These are phyloP conservation scores for Cytospora chrysosperma DNA, from an alignment of 2,329 filamentous ascomycete species.

Conservation along the genomic window DNA sequence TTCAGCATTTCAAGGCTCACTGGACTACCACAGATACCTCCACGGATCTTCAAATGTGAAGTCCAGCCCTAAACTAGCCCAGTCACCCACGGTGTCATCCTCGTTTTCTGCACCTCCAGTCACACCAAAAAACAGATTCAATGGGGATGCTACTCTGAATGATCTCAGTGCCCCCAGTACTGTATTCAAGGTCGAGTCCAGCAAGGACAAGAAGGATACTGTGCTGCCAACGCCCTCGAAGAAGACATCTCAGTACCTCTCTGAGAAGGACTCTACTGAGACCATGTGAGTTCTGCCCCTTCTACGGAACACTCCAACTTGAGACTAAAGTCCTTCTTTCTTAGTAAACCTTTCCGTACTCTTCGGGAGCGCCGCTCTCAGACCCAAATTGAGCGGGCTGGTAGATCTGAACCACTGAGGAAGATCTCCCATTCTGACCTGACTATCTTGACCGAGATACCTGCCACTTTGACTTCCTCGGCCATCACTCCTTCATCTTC, in stretches of 20 bases:
- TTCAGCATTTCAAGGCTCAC: neutral
- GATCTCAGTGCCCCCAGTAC: neutral
- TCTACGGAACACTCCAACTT: neutral
- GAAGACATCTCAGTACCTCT: neutral
- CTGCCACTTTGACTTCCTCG: neutral
- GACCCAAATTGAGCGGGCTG: neutral
- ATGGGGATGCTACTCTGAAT: too few species aligned
- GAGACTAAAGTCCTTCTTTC: neutral
- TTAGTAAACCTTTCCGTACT: neutral
- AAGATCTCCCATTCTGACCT: neutral
- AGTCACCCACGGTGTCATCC: neutral
- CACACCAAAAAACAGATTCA: neutral
- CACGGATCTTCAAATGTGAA: neutral
- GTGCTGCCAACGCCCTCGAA: neutral
- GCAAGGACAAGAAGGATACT: neutral
- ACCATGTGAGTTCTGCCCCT: neutral
- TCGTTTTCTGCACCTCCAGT: neutral
- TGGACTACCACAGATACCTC: slow-evolving; percentile 19
- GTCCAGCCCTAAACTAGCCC: neutral
- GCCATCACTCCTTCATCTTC: slow-evolving; percentile 3
- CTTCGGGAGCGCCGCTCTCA: neutral
- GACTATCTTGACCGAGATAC: neutral
- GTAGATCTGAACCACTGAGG: neutral
- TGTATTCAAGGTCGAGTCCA: neutral
- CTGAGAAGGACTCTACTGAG: neutral